Conservation (phyloP, 768 basidiomycete species). For the Kwoniella dejecticola region DNA sequence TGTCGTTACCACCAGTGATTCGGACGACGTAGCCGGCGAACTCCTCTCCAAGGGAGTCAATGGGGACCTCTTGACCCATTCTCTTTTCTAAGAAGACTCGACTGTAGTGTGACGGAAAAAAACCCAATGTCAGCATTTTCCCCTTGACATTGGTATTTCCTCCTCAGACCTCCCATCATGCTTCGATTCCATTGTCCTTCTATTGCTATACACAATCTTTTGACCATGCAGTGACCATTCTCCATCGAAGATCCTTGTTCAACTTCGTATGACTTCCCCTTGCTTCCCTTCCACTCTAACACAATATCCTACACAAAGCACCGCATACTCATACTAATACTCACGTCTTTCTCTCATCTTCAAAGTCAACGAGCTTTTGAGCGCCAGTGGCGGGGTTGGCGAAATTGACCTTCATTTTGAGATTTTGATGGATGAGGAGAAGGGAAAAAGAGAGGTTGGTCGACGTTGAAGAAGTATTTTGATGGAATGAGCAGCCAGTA, state of each 20-base stretch:
- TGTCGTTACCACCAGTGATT: conserved; percentile 96
- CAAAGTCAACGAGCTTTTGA: conserved; percentile 93
- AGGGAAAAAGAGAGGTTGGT: not conserved
- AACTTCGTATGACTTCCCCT: not conserved
- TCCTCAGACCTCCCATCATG: not conserved
- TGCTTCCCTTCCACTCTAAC: not conserved
- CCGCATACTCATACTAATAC: no score
- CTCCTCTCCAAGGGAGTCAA: conserved; percentile 88
- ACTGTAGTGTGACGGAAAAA: conserved; percentile 58
- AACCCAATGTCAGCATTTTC: conserved; percentile 24
- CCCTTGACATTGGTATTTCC: conserved; percentile 11
- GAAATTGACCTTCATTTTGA: conserved; percentile 90
- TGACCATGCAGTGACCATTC: no score
- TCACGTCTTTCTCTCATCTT: conserved; percentile 71
- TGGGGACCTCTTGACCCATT: conserved; percentile 91
- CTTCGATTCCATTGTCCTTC: not conserved
- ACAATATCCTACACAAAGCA: not conserved
- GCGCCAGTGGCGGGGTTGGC: conserved; percentile 97
- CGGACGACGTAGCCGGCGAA: conserved; percentile 96
- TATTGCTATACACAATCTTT: not conserved
- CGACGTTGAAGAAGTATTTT: not conserved
- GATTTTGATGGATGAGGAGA: conserved; percentile 57
- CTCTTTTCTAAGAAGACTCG: conserved; percentile 97
- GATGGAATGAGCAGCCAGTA: not conserved
- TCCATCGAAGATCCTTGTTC: no score